A percentile compares a stretch with the other conserved stretches of the same genome.
phyloP scores from a whole-genome alignment of 192 early-diverging fungal species.

The Rhizophagus prolifer region DNA sequence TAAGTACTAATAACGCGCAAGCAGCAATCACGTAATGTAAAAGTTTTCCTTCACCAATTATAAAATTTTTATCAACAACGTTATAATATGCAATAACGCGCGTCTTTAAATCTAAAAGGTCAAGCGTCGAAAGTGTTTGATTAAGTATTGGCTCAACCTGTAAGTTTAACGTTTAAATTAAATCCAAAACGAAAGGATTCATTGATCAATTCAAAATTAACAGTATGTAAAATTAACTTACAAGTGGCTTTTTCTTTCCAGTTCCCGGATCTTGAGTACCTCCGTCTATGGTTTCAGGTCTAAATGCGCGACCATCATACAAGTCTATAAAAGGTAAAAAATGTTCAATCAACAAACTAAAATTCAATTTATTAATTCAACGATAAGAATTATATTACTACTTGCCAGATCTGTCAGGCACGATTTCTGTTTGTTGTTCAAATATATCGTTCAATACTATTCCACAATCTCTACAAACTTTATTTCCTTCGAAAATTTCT shows the following conservation, averaged over 20 bases:
- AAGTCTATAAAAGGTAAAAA: not conserved
- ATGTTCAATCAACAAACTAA: not conserved
- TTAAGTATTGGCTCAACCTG: not conserved
- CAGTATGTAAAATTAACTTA: not conserved
- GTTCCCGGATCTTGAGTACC: not conserved
- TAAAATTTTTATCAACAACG: not conserved
- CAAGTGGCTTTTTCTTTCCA: not conserved
- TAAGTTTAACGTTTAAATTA: not conserved
- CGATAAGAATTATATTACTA: not conserved
- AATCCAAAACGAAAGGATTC: not conserved
- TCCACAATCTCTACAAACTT: not conserved
- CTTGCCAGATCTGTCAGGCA: not conserved
- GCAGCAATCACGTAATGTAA: not conserved
- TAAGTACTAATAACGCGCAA: conserved; percentile 12
- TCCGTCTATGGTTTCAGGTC: not conserved
- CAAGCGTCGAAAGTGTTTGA: not conserved
- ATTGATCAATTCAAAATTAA: not conserved
- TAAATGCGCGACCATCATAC: not conserved
- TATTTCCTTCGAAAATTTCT: not conserved
- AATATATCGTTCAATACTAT: not conserved
- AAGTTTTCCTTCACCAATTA: conserved; percentile 6
- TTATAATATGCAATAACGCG: not conserved
- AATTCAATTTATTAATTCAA: not conserved
- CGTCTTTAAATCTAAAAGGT: not conserved
- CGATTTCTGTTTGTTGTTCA: no score